A percentile compares a stretch with the other conserved stretches of the same genome.
phyloP scores from a whole-genome alignment of 306 rosid genomes.

The Carpinus viminea region DNA sequence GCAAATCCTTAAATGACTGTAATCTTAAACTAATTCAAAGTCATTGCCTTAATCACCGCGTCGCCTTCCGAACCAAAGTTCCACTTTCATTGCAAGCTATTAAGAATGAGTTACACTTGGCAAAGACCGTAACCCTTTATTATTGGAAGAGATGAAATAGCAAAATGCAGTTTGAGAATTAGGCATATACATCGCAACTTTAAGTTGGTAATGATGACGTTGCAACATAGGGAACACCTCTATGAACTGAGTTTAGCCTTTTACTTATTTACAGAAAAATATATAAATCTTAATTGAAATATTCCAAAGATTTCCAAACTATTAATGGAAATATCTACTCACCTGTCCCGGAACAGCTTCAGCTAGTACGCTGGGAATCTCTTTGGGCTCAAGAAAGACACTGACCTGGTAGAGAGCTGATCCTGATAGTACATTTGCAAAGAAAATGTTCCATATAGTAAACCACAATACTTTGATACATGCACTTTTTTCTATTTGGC shows the following conservation, averaged over 20 bases:
- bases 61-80: background rate
- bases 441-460: slow-evolving; percentile 87
- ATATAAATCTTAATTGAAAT: slow-evolving; percentile 1
- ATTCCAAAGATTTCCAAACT: slow-evolving; percentile 8
- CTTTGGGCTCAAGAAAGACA: slow-evolving; percentile 73
- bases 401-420: slow-evolving; percentile 62
- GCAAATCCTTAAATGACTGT: background rate
- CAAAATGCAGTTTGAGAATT: background rate
- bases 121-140: background rate
- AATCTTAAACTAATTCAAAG: background rate
- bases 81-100: background rate
- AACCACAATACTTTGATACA: slow-evolving; percentile 71
- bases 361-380: slow-evolving; percentile 67
- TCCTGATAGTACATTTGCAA: slow-evolving; percentile 85
- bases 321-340: slow-evolving; percentile 22
- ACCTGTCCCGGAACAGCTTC: slow-evolving; percentile 91
- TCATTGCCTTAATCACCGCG: background rate
- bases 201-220: background rate
- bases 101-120: background rate
- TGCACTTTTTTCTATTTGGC: slow-evolving; percentile 72
- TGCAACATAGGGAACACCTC: background rate
- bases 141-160: background rate
- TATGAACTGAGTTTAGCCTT: background rate
- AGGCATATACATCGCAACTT: background rate
- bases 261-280: background rate